These are phyloP conservation scores for Microsporum ferrugineum DNA, from an alignment of 2,329 filamentous ascomycete genomes.

Conservation along the genomic window DNA sequence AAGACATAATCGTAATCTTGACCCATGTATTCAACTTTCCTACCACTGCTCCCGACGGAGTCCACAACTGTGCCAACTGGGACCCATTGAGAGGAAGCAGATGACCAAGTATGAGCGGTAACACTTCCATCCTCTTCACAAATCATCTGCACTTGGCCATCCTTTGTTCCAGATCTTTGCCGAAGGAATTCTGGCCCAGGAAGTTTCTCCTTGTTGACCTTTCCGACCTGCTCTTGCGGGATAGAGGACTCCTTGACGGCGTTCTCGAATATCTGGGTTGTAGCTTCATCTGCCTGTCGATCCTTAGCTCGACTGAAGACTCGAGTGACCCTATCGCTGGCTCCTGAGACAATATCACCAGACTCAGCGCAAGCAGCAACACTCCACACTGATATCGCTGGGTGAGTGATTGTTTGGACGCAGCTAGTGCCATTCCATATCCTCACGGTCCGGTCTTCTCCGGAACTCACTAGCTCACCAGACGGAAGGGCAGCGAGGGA, in stretches of 20 bases:
- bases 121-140: constrained; percentile 68
- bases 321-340: constrained; percentile 76
- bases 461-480: constrained; percentile 80
- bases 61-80: constrained; percentile 92
- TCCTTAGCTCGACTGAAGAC: constrained; percentile 66
- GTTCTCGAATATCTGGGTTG: constrained; percentile 64
- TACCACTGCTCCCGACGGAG: constrained; percentile 68
- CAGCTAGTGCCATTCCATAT: constrained; percentile 78
- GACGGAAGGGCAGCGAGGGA: constrained; percentile 64
- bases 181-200: constrained; percentile 79
- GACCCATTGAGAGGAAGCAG: constrained; percentile 60
- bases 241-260: constrained; percentile 74
- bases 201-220: constrained; percentile 82
- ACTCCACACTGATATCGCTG: constrained; percentile 90
- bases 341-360: constrained; percentile 86
- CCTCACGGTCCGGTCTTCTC: constrained; percentile 85
- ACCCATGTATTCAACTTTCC: constrained; percentile 64
- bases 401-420: constrained; percentile 90
- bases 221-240: constrained; percentile 70
- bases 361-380: constrained; percentile 72
- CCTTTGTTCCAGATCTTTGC: constrained; percentile 77
- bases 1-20: constrained; percentile 95
- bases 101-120: constrained; percentile 80
- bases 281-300: constrained; percentile 57
- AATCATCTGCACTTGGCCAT: constrained; percentile 91